Evolutionary conservation across 306 rosid genomes (phyloP).

Genomic region (Castanea sativa): DNA sequence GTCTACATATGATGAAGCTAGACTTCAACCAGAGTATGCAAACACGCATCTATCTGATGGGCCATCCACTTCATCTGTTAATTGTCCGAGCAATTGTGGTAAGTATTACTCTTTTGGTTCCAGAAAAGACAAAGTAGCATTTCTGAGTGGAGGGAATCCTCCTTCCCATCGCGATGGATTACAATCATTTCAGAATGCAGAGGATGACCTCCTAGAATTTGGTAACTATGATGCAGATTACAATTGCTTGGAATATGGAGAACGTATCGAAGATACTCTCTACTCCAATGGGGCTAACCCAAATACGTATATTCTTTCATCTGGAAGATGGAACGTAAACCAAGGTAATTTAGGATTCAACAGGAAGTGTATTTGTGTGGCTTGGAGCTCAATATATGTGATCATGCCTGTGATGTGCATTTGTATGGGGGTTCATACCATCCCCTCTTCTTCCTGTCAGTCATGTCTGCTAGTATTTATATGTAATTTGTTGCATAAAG

Average conservation of each 20-base stretch:
- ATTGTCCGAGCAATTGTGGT: constrained; percentile 8
- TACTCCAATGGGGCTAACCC: constrained; percentile 43
- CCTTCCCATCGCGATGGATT: constrained; percentile 18
- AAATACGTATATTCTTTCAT: constrained; percentile 51
- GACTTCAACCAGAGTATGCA: constrained; percentile 31
- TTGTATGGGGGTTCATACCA: neutral
- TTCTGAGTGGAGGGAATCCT: constrained; percentile 5
- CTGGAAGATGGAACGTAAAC: constrained; percentile 58
- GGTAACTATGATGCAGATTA: constrained; percentile 32
- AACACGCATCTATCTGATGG: constrained; percentile 21
- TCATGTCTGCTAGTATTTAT: neutral
- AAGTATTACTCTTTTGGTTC: constrained; percentile 12
- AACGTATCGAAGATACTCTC: constrained; percentile 42
- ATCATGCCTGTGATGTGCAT: neutral
- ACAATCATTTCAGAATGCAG: constrained; percentile 32
- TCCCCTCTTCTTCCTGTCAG: neutral
- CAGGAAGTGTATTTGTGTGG: neutral
- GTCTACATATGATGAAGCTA: constrained; percentile 44
- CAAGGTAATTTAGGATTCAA: constrained; percentile 44
- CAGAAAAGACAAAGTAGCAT: constrained; percentile 20
- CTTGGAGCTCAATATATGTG: neutral
- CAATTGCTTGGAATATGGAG: constrained; percentile 32
- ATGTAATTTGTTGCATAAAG: neutral
- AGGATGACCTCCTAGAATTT: constrained; percentile 43
- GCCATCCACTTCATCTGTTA: constrained; percentile 31